Conservation (phyloP, 139 green algal genomes). For the Chlorella sp. region DNA sequence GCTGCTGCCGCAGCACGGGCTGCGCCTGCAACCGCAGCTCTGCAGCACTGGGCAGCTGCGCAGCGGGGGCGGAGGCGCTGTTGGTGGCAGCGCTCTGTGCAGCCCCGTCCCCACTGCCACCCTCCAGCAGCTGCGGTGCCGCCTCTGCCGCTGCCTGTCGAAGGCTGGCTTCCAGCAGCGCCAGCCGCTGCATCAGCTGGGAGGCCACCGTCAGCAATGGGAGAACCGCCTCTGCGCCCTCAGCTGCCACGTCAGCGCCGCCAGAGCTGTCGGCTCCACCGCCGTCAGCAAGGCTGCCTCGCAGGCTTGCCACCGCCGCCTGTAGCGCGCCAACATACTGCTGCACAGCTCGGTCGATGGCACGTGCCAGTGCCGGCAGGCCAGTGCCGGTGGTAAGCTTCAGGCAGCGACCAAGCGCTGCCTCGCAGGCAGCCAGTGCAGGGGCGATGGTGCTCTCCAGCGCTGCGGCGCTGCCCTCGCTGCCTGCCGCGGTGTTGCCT, state of each 20-base stretch:
- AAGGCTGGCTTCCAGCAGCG: constrained; percentile 49
- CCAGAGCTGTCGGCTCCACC: constrained; percentile 40
- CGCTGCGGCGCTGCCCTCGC: not conserved
- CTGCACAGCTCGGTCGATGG: constrained; percentile 62
- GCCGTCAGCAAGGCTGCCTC: not conserved
- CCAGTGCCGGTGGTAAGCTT: constrained; percentile 67
- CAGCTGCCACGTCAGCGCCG: constrained; percentile 33
- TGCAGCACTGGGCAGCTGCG: constrained; percentile 16
- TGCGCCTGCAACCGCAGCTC: constrained; percentile 25
- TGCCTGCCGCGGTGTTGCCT: not conserved
- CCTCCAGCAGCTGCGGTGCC: constrained; percentile 16
- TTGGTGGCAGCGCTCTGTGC: not conserved
- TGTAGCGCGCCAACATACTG: constrained; percentile 49
- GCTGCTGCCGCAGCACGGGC: constrained; percentile 34
- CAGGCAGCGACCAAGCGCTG: constrained; percentile 60
- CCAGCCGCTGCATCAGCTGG: constrained; percentile 38
- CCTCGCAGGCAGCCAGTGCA: constrained; percentile 38
- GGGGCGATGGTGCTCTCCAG: constrained; percentile 14
- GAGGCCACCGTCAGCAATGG: constrained; percentile 63
- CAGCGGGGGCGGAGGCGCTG: not conserved
- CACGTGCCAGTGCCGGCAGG: constrained; percentile 62
- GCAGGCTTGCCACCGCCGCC: constrained; percentile 6
- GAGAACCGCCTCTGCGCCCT: constrained; percentile 48
- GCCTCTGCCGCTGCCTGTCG: constrained; percentile 23
- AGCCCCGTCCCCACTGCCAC: not conserved